Evolutionary conservation across 352 stramenopile species (phyloP).

Genomic region (Phytopythium sindhum): DNA sequence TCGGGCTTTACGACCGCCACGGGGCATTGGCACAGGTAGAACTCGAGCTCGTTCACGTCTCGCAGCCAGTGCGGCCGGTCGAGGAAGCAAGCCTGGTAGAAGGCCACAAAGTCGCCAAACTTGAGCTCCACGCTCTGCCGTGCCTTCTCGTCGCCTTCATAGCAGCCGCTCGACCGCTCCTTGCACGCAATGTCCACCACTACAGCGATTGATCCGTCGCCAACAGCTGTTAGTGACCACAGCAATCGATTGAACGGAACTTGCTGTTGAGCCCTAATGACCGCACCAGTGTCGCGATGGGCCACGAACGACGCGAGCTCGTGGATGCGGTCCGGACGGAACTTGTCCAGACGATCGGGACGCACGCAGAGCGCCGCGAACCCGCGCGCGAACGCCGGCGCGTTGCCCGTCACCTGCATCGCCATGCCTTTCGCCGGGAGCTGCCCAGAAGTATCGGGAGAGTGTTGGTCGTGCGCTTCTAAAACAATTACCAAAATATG

Average conservation of each 20-base stretch:
- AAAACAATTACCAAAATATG: background rate
- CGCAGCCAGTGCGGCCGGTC: slow-evolving; percentile 62
- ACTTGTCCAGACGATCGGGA: slow-evolving; percentile 17
- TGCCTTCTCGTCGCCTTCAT: slow-evolving; percentile 50
- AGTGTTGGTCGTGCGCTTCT: background rate
- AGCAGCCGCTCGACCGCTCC: slow-evolving; percentile 33
- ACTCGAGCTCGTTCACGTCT: slow-evolving; percentile 65
- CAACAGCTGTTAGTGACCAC: background rate
- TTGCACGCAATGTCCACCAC: slow-evolving; percentile 83
- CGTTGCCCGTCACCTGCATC: slow-evolving; percentile 6
- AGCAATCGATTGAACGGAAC: background rate
- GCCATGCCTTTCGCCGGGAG: background rate
- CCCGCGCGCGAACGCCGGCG: slow-evolving; percentile 20
- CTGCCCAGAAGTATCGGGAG: background rate
- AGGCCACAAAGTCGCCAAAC: slow-evolving; percentile 80
- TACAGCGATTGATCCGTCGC: slow-evolving; percentile 15
- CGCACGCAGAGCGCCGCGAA: slow-evolving; percentile 39
- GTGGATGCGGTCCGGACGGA: slow-evolving; percentile 21
- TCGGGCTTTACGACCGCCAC: slow-evolving; percentile 56
- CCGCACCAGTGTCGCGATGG: slow-evolving; percentile 34
- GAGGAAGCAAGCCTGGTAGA: slow-evolving; percentile 46
- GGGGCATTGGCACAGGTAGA: slow-evolving; percentile 81
- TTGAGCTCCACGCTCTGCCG: slow-evolving; percentile 74
- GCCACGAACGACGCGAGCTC: slow-evolving; percentile 19
- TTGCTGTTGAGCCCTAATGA: background rate